phyloP scores from a whole-genome alignment of 1,139 yeast genomes.

The Diutina catenulata region DNA sequence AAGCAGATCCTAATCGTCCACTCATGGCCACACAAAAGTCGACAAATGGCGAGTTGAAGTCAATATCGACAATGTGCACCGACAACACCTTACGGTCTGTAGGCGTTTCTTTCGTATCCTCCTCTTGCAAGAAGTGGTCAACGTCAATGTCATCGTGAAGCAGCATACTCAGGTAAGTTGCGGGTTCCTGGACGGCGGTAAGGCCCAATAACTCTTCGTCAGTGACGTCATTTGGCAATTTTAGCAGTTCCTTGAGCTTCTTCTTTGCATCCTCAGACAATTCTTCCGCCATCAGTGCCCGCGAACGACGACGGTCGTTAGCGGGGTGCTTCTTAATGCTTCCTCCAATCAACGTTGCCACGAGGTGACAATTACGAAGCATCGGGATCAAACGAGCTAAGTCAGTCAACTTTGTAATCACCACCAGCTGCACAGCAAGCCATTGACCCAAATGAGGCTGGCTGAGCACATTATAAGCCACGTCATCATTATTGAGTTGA shows the following conservation, averaged over 20 bases:
- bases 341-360: slow-evolving; percentile 13
- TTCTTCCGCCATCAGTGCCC: slow-evolving; percentile 1
- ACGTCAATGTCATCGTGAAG: slow-evolving; percentile 6
- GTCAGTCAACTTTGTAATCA: slow-evolving; percentile 13
- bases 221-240: slow-evolving; percentile 24
- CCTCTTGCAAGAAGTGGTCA: not conserved
- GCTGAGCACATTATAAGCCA: slow-evolving; percentile 8
- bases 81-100: not conserved
- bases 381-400: slow-evolving; percentile 14
- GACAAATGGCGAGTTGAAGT: not conserved
- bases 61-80: not conserved
- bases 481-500: not conserved
- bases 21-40: not conserved
- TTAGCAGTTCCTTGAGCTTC: slow-evolving; percentile 25
- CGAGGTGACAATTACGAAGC: slow-evolving; percentile 21
- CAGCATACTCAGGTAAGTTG: slow-evolving; percentile 9
- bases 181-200: slow-evolving; percentile 17
- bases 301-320: not conserved
- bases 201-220: slow-evolving; percentile 30
- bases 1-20: not conserved
- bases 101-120: too few species aligned
- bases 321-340: not conserved
- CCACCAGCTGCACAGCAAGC: slow-evolving; percentile 14
- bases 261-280: slow-evolving; percentile 4
- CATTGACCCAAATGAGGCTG: slow-evolving; percentile 7